Conservation (phyloP, 2,329 filamentous ascomycete genomes). For the Cadophora luteo-olivacea region DNA sequence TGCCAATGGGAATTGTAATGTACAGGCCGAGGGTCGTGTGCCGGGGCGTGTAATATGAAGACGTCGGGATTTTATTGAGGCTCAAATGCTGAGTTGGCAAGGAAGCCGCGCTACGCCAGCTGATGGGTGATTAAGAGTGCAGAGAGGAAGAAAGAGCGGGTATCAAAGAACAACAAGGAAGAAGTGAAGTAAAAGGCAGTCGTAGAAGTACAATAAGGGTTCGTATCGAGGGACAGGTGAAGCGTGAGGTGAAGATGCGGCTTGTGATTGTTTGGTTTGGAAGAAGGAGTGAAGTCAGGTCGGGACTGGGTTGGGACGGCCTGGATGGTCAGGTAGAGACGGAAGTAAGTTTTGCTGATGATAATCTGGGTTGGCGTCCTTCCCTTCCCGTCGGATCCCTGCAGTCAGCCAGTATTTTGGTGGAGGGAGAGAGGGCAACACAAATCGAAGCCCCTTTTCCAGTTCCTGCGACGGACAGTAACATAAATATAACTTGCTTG, state of each 20-base stretch:
- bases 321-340: background rate
- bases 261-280: constrained; percentile 8
- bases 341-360: background rate
- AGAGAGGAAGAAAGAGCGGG: constrained; percentile 32
- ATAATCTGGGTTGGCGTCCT: background rate
- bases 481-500: background rate
- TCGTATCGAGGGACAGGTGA: background rate
- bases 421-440: background rate
- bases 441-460: constrained; percentile 7
- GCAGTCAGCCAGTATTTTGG: background rate
- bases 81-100: constrained; percentile 36
- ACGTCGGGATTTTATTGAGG: constrained; percentile 29
- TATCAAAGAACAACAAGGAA: constrained; percentile 43
- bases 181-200: constrained; percentile 29
- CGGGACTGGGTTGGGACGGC: background rate
- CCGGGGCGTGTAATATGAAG: constrained; percentile 19
- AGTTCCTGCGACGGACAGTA: background rate
- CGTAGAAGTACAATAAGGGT: constrained; percentile 36
- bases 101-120: constrained; percentile 24
- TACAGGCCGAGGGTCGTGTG: constrained; percentile 31
- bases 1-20: constrained; percentile 32
- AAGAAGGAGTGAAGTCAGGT: constrained; percentile 3
- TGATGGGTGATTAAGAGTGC: constrained; percentile 25
- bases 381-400: constrained; percentile 21
- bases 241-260: background rate